These are phyloP conservation scores for Diaporthe capsici DNA, from an alignment of 2,329 filamentous ascomycete species.

Conservation along the genomic window DNA sequence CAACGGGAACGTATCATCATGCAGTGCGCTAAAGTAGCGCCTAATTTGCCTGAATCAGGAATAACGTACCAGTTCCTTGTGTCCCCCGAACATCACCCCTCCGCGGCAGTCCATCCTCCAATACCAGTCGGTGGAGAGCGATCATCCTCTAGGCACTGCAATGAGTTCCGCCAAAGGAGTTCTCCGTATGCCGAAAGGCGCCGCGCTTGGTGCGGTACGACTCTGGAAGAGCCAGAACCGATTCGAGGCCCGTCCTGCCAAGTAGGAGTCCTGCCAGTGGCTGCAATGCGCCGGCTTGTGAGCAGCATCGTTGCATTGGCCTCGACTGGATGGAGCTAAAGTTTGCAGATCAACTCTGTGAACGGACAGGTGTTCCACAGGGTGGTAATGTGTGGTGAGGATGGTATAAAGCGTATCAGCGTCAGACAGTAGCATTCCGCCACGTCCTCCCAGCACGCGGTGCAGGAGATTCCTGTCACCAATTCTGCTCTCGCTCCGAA, in stretches of 20 bases:
- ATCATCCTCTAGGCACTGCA: not conserved
- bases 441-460: not conserved
- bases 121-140: conserved; percentile 22
- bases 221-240: not conserved
- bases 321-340: not conserved
- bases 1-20: conserved; percentile 31
- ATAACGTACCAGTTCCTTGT: conserved; percentile 36
- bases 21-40: conserved; percentile 37
- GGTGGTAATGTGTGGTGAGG: not conserved
- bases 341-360: not conserved
- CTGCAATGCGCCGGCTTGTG: not conserved
- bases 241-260: not conserved
- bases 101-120: conserved; percentile 29
- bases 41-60: conserved; percentile 29
- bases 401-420: not conserved
- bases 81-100: conserved; percentile 20
- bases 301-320: not conserved
- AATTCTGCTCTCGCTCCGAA: not conserved
- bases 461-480: not conserved
- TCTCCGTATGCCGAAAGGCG: not conserved
- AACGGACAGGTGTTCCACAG: not conserved
- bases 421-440: conserved; percentile 6
- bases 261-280: not conserved
- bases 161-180: not conserved
- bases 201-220: conserved; percentile 8